Base-by-base conservation (phyloP, 2,329 filamentous ascomycete genomes). In the Alternaria sp. region DNA sequence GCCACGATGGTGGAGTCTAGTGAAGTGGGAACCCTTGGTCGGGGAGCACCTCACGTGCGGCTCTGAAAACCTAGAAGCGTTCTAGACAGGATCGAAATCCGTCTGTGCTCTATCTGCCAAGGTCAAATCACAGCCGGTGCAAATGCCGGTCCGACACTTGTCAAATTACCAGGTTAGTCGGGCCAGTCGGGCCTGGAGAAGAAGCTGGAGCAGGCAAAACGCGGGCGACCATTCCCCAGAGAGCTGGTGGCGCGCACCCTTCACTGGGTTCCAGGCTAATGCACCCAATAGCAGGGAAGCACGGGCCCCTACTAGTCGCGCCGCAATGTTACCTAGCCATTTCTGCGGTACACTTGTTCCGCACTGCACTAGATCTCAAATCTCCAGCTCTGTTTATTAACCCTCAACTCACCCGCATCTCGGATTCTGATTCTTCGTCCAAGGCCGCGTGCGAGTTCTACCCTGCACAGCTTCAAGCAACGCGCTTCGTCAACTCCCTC, bases 111-210 rank as follows among this genome's bases (percentile, higher is more conserved):
- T 2, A 4, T 0, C 28, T 18, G 49, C 49, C 30, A 53, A 53
- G 49, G 49, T 2, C 49, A 41, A 41, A 53, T 41, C 7, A n/a
- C 30, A 53, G 30, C 49, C 28, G 49, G 49, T 37, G 9, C 20
- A 23, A 53, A 41, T 53, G 49, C 49, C 49, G 49, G 49, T 53
- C 49, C 49, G 49, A 53, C 49, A 53, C 49, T 53, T 53, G 49
- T 53, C 49, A 53, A 53, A 41, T 53, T 53, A 20, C 30, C 15
- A 25, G 49, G 12, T 18, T 53, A 41, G 49, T 41, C 49, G 49
- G 28, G 49, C 49, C 49, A 41, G 49, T 41, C 49, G 49, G 28
- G 49, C 49, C 49, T 53, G 49, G 49, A 53, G 49, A 53, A 23
- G 9, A 21, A 23, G 49, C 49, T 53, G 28, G 49, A 37, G 28